These are phyloP conservation scores for Trichoderma sp. DNA, from an alignment of 2,329 filamentous ascomycete genomes.

Conservation along the genomic window DNA sequence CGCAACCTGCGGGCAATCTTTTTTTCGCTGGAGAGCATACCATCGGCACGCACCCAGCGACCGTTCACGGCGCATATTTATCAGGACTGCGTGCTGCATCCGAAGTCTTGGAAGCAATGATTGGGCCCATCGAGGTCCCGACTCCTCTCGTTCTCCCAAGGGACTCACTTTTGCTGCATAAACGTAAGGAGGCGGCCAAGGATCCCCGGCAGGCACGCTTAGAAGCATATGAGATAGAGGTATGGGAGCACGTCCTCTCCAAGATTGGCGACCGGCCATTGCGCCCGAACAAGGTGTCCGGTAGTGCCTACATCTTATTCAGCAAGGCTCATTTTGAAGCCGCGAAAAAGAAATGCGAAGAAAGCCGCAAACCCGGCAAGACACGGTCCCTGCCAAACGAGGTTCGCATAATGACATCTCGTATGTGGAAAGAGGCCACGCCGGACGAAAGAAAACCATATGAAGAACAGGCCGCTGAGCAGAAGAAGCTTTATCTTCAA, in stretches of 20 bases:
- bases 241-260: conserved; percentile 51
- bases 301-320: conserved; percentile 87
- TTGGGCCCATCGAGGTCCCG: conserved; percentile 78
- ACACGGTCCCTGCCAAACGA: conserved; percentile 71
- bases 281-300: conserved; percentile 68
- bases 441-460: conserved; percentile 74
- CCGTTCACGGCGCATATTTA: conserved; percentile 93
- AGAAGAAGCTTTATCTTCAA: conserved; percentile 64
- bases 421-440: conserved; percentile 82
- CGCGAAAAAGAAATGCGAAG: conserved; percentile 59
- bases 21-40: conserved; percentile 97
- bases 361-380: conserved; percentile 60
- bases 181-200: conserved; percentile 53
- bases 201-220: conserved; percentile 52
- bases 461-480: conserved; percentile 67
- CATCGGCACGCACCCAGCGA: conserved; percentile 91
- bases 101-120: conserved; percentile 75
- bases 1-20: conserved; percentile 76
- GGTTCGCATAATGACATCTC: conserved; percentile 79
- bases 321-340: conserved; percentile 74
- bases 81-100: conserved; percentile 87
- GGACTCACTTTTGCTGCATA: conserved; percentile 49
- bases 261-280: conserved; percentile 72
- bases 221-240: conserved; percentile 56
- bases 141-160: conserved; percentile 71